phyloP scores from a whole-genome alignment of 768 basidiomycete species.

The Amanita jacksonii region DNA sequence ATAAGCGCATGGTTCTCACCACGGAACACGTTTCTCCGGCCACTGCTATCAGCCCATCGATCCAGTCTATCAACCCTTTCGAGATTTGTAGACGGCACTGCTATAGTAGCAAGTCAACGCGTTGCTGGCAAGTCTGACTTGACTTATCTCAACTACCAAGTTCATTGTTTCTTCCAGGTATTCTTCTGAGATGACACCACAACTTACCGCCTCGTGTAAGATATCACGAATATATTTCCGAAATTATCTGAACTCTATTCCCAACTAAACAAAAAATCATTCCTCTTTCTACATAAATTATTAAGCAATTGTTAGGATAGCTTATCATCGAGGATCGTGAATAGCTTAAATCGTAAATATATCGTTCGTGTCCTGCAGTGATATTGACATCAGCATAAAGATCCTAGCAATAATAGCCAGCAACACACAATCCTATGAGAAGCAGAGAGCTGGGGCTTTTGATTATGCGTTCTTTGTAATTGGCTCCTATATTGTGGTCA shows the following conservation, averaged over 20 bases:
- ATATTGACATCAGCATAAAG: background rate
- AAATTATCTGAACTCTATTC: too few relatives aligned
- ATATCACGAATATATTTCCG: too few relatives aligned
- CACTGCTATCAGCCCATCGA: constrained; percentile 9
- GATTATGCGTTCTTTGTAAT: constrained; percentile 36
- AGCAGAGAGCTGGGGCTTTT: constrained; percentile 3
- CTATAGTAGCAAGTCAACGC: constrained; percentile 6
- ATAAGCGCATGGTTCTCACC: too few relatives aligned
- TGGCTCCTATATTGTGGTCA: constrained; percentile 29
- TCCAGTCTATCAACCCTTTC: constrained; percentile 9
- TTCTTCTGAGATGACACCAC: too few relatives aligned
- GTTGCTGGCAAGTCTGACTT: constrained; percentile 9
- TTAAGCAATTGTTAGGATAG: too few relatives aligned
- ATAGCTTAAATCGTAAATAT: background rate
- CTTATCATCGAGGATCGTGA: too few relatives aligned
- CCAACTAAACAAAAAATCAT: too few relatives aligned
- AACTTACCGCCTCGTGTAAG: too few relatives aligned
- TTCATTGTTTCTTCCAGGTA: background rate
- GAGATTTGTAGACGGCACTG: constrained; percentile 13
- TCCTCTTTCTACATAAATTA: too few relatives aligned
- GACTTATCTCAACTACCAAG: constrained; percentile 1
- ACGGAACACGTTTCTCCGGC: constrained; percentile 11
- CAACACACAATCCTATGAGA: background rate
- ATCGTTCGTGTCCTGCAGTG: background rate
- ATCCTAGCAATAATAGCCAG: background rate